phyloP scores from a whole-genome alignment of 768 basidiomycete species.

The Mycena floridula region DNA sequence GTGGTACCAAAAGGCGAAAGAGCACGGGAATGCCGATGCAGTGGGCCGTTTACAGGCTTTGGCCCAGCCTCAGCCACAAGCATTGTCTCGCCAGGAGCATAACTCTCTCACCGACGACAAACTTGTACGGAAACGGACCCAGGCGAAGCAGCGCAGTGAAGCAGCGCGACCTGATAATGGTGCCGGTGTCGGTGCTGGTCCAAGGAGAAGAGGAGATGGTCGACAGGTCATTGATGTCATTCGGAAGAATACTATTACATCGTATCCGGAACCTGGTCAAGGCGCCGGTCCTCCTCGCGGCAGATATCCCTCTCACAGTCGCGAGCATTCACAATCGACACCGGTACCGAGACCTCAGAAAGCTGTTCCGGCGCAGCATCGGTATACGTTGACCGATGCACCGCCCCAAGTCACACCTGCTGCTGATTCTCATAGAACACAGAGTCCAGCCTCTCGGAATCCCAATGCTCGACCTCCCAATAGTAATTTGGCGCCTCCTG shows the following conservation, averaged over 20 bases:
- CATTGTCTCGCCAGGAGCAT: slow-evolving; percentile 79
- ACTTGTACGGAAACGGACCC: slow-evolving; percentile 78
- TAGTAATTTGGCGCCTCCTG: background rate
- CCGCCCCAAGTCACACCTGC: background rate
- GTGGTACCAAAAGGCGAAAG: slow-evolving; percentile 67
- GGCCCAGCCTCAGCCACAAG: slow-evolving; percentile 49
- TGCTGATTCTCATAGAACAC: background rate
- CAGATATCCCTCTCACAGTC: background rate
- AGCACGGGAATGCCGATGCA: slow-evolving; percentile 46
- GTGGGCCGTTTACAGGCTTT: slow-evolving; percentile 68
- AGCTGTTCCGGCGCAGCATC: background rate
- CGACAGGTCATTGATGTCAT: slow-evolving; percentile 48
- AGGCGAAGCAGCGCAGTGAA: slow-evolving; percentile 40
- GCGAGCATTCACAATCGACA: background rate
- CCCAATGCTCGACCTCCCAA: background rate
- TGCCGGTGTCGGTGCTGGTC: slow-evolving; percentile 9
- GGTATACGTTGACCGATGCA: background rate
- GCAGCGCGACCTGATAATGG: slow-evolving; percentile 4
- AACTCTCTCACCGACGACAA: slow-evolving; percentile 71
- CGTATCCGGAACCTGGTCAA: background rate
- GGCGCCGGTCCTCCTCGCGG: background rate
- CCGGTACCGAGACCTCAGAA: background rate
- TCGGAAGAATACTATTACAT: slow-evolving; percentile 38
- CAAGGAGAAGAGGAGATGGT: slow-evolving; percentile 22
- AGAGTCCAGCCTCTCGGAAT: background rate